Evolutionary conservation across 2,329 filamentous ascomycete species (phyloP).

Genomic region (Fusarium cicatricum): DNA sequence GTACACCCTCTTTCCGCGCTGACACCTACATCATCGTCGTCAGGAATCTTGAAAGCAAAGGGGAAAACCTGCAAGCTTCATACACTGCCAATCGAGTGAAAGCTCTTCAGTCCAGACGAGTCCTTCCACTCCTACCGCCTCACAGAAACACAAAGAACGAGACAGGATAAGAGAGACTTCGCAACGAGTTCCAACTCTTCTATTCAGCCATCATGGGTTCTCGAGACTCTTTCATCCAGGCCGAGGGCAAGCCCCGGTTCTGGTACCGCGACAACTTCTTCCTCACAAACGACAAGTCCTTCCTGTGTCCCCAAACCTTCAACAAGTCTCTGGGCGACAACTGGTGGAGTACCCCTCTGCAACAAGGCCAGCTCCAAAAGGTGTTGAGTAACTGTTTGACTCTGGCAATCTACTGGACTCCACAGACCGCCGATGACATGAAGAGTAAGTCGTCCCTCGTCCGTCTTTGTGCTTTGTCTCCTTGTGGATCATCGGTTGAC

Average conservation of each 20-base stretch:
- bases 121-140: background rate
- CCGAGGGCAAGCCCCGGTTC: conserved; percentile 48
- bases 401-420: conserved; percentile 63
- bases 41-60: conserved; percentile 9
- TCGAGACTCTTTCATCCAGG: conserved; percentile 37
- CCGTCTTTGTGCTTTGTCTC: background rate
- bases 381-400: conserved; percentile 67
- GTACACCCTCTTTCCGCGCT: conserved; percentile 30
- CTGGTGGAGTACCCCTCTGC: conserved; percentile 67
- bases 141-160: background rate
- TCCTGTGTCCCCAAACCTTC: conserved; percentile 62
- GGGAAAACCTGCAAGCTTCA: conserved; percentile 3
- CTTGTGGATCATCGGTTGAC: conserved; percentile 12
- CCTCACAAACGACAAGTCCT: conserved; percentile 66
- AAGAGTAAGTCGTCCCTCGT: conserved; percentile 42
- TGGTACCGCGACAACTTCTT: conserved; percentile 65
- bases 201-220: conserved; percentile 38
- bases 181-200: conserved; percentile 10
- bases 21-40: conserved; percentile 33
- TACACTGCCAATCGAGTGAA: background rate
- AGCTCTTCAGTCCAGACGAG: background rate
- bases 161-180: background rate
- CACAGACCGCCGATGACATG: conserved; percentile 51
- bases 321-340: conserved; percentile 64
- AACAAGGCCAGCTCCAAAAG: conserved; percentile 56